Percentiles rank a stretch among this genome's conserved stretches.
Conservation (phyloP, 2,329 filamentous ascomycete genomes). For the Pseudopyricularia javanii region DNA sequence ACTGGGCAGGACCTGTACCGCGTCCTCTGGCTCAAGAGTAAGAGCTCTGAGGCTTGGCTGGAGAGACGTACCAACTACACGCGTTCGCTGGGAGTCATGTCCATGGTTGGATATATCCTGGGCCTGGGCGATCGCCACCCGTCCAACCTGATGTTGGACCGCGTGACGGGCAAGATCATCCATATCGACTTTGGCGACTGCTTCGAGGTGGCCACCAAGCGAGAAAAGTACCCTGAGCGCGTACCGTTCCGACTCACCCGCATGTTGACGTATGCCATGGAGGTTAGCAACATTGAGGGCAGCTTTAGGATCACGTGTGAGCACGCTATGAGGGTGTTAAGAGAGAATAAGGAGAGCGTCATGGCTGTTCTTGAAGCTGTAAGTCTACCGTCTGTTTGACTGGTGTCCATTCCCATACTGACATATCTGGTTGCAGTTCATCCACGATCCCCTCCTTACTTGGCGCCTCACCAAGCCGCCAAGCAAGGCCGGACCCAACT, state of each 20-base stretch:
- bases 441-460: slow-evolving; percentile 96
- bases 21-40: slow-evolving; percentile 96
- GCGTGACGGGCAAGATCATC: slow-evolving; percentile 89
- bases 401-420: neutral
- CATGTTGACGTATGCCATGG: slow-evolving; percentile 99
- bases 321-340: slow-evolving; percentile 91
- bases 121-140: slow-evolving; percentile 94
- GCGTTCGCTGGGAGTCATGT: slow-evolving; percentile 94
- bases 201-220: slow-evolving; percentile 98
- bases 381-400: slow-evolving; percentile 29
- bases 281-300: slow-evolving; percentile 98
- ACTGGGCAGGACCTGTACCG: slow-evolving; percentile 97
- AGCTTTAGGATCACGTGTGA: slow-evolving; percentile 98
- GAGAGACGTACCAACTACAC: slow-evolving; percentile 98
- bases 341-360: slow-evolving; percentile 95
- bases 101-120: slow-evolving; percentile 99
- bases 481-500: slow-evolving; percentile 55
- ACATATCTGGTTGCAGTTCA: slow-evolving; percentile 51
- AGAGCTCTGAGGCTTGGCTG: slow-evolving; percentile 95
- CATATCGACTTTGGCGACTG: slow-evolving; percentile 99
- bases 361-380: slow-evolving; percentile 97
- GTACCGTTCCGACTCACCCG: slow-evolving; percentile 95
- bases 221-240: slow-evolving; percentile 95
- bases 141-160: slow-evolving; percentile 94
- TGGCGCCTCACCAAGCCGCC: slow-evolving; percentile 70